Evolutionary conservation across 306 rosid genomes (phyloP), one percentile per base, ranked within the genome.

Genomic region (Vigna mungo): DNA sequence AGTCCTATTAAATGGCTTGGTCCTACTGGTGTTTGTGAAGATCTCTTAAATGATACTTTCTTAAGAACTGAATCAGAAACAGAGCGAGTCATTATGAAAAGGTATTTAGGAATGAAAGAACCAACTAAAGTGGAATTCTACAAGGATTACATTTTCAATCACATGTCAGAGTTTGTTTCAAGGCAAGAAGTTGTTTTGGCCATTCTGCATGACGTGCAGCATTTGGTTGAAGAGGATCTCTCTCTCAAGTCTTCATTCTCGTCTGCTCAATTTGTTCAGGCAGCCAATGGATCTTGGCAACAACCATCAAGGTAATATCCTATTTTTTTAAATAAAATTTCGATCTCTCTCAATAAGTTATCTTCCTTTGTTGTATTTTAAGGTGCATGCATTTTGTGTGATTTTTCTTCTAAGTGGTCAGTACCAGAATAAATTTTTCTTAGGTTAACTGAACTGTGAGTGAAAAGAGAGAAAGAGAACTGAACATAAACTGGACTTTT

Each of bases 221-320:
- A 81, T 87, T 89, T 94, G 82, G 85, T 88, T 76, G 85, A 88
- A 80, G 96, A 88, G 78, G 95, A 94, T 77, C 69, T 66, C 75
- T 84, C 96, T 27, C 81, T 90, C 68, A 89, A 85, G 77, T 82
- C 91, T 78, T 80, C 81, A 71, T 84, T 94, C 74, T 90, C 95
- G 15, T 77, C 79, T 68, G 85, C 83, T 62, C 87, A 90, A 48
- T 94, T 94, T 80, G 97, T 94, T 78, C 80, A 88, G 85, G 89
- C 98, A 71, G 96, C 96, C 69, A 78, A 92, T 88, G 98, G 98
- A 76, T 90, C 97, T 77, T 92, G 97, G 97, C 88, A 88, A 79
- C 92, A 85, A 76, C 97, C 98, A 43, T 88, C 92, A 61, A 88
- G 96, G 98, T 94, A 83, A 86, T 48, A 21, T 46, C 49, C 53